phyloP scores from a whole-genome alignment of 75 land plant species.

The Cunninghamia lanceolata region DNA sequence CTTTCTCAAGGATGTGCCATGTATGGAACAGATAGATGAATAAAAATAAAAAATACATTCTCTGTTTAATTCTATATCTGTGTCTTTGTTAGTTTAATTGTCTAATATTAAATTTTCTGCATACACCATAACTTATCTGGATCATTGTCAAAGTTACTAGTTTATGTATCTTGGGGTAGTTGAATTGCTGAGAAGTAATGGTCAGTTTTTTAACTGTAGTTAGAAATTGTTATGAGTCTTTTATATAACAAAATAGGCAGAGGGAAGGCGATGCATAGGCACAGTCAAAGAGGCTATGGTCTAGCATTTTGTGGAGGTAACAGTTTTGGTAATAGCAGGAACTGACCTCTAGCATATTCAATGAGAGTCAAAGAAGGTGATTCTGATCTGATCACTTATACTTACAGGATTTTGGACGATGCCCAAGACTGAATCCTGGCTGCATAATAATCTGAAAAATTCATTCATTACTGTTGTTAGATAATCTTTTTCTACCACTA shows the following conservation, averaged over 20 bases:
- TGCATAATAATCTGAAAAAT: not conserved
- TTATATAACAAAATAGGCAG: not conserved
- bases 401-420: not conserved
- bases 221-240: not conserved
- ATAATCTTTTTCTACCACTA: not conserved
- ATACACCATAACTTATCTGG: no score
- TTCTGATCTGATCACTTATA: not conserved
- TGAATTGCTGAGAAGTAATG: no score
- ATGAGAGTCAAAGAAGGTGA: not conserved
- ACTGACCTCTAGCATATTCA: not conserved
- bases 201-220: not conserved
- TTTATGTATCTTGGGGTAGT: no score
- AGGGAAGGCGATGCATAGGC: no score
- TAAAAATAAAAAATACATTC: no score
- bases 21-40: no score
- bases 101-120: no score
- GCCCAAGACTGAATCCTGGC: not conserved
- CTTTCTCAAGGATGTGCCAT: no score
- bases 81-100: no score
- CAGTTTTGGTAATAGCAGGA: not conserved
- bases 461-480: not conserved
- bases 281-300: not conserved
- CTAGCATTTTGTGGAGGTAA: not conserved
- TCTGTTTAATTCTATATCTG: no score
- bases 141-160: no score